Percentiles rank a stretch among this genome's conserved stretches.
phyloP scores from a whole-genome alignment of 768 basidiomycete species.

The Russula dissimulans region DNA sequence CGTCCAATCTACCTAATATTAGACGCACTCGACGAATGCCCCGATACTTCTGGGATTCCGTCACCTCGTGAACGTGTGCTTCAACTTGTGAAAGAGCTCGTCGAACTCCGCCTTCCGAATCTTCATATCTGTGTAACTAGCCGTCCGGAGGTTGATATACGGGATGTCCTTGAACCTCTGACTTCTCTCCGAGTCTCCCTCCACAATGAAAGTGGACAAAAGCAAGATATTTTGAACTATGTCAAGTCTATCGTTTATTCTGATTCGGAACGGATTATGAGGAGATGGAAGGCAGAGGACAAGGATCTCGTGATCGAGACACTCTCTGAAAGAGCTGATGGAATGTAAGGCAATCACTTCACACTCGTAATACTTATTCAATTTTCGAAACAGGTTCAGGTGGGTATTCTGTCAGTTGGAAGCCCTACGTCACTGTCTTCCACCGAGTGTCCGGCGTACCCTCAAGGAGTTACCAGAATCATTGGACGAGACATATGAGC shows the following conservation, averaged over 20 bases:
- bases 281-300: background rate
- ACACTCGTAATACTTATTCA: background rate
- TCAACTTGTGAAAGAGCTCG: background rate
- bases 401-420: background rate
- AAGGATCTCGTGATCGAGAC: background rate
- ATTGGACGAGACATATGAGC: background rate
- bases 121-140: background rate
- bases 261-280: background rate
- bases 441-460: background rate
- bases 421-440: background rate
- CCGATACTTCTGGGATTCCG: background rate
- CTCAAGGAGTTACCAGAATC: background rate
- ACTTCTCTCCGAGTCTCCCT: background rate
- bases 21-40: conserved; percentile 2
- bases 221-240: too few relatives aligned
- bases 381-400: background rate
- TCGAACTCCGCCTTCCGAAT: background rate
- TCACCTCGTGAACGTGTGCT: background rate
- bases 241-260: too few relatives aligned
- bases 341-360: background rate
- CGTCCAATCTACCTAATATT: background rate
- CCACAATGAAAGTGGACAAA: too few relatives aligned
- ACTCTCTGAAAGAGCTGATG: conserved; percentile 1
- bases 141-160: background rate
- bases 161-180: background rate